These are phyloP conservation scores for Mycena indigotica DNA, from an alignment of 768 basidiomycete species.

Conservation along the genomic window DNA sequence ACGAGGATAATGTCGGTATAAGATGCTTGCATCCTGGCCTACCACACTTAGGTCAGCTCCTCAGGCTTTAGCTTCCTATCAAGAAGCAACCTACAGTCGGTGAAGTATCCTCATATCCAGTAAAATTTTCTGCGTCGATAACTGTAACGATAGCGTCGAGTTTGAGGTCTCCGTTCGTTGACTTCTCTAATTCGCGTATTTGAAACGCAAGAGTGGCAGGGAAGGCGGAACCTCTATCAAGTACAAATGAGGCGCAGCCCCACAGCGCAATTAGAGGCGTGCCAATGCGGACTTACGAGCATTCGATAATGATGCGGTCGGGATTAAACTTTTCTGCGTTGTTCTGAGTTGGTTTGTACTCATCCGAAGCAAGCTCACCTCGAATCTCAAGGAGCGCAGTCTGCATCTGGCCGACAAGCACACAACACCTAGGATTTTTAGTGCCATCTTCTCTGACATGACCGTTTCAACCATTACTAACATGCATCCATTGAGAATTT, in stretches of 20 bases:
- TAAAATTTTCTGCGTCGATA: conserved; percentile 88
- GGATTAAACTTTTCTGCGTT: conserved; percentile 74
- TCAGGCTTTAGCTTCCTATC: not conserved
- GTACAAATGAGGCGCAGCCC: no score
- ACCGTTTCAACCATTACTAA: conserved; percentile 39
- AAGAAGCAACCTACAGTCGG: conserved; percentile 62
- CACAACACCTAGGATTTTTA: conserved; percentile 71
- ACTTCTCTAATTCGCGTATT: conserved; percentile 83
- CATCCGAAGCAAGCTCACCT: conserved; percentile 44
- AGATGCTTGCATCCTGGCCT: conserved; percentile 89
- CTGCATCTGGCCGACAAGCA: conserved; percentile 94
- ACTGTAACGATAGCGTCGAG: conserved; percentile 93
- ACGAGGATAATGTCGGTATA: conserved; percentile 92
- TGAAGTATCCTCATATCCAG: conserved; percentile 89
- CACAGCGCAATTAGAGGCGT: not conserved
- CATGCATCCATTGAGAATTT: conserved; percentile 97
- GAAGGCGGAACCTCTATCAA: conserved; percentile 85
- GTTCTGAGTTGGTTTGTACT: conserved; percentile 4
- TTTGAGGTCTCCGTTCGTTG: conserved; percentile 73
- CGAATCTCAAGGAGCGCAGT: conserved; percentile 86
- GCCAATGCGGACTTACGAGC: conserved; percentile 63
- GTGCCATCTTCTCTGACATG: not conserved
- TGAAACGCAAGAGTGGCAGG: conserved; percentile 95
- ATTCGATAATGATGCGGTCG: conserved; percentile 93
- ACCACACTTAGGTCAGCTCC: not conserved